Conservation (phyloP, 495 filamentous ascomycete species). For the Collariella sp. region DNA sequence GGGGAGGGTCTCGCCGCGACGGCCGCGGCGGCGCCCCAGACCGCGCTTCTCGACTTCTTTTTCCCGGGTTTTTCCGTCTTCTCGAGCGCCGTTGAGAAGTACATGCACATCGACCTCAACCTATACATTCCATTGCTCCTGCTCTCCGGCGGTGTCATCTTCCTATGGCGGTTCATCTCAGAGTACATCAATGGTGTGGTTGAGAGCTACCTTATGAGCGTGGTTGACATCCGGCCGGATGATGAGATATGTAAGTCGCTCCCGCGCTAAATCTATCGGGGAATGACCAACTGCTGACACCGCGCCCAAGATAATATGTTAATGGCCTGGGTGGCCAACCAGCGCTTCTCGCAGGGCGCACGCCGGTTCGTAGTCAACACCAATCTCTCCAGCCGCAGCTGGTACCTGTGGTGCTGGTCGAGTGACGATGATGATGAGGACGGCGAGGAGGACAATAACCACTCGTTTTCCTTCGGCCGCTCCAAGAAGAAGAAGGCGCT, state of each 20-base stretch:
- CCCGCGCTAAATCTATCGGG: too few relatives aligned
- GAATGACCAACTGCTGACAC: too few relatives aligned
- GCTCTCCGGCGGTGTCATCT: conserved; percentile 40
- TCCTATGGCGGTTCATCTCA: conserved; percentile 44
- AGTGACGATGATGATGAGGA: conserved; percentile 38
- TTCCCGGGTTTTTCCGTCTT: conserved; percentile 66
- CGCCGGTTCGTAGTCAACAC: conserved; percentile 56
- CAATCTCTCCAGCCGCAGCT: conserved; percentile 34
- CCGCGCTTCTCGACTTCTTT: conserved; percentile 58
- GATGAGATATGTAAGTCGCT: conserved; percentile 66
- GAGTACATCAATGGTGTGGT: conserved; percentile 37
- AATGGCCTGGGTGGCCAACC: conserved; percentile 60
- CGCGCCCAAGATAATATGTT: conserved; percentile 60
- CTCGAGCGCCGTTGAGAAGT: conserved; percentile 48
- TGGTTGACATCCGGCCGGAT: conserved; percentile 55
- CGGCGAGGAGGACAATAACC: conserved; percentile 42
- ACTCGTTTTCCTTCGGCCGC: conserved; percentile 6
- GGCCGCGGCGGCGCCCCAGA: conserved; percentile 16
- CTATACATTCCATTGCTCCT: conserved; percentile 58
- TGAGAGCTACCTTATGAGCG: conserved; percentile 44
- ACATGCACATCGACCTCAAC: conserved; percentile 61
- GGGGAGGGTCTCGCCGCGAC: background rate
- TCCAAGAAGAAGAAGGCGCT: conserved; percentile 50
- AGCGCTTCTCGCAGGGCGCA: conserved; percentile 47
- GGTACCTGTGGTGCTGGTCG: conserved; percentile 39